Evolutionary conservation across 495 filamentous ascomycete species (phyloP), one percentile per base, ranked within the genome.

Genomic region (Lindgomyces ingoldianus): DNA sequence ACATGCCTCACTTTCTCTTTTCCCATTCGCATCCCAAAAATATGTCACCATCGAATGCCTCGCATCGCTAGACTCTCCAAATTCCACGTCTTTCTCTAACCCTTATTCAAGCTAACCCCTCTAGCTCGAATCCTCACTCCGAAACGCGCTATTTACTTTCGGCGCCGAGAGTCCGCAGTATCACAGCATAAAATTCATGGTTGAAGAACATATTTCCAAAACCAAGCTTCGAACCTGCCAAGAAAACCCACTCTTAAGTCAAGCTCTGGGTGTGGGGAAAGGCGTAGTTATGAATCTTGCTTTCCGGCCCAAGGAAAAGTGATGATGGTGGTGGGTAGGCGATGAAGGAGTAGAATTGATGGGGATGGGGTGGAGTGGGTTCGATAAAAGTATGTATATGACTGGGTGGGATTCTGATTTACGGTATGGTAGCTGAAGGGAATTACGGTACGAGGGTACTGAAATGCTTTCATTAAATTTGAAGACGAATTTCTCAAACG

Each of bases 81-180:
- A n/a, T n/a, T n/a, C n/a, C n/a, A n/a, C n/a, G n/a, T n/a, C n/a
- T n/a, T n/a, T n/a, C n/a, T n/a, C n/a, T n/a, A n/a, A n/a, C n/a
- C n/a, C n/a, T n/a, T n/a, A n/a, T n/a, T n/a, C n/a, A 12, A 53
- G 10, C 25, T 14, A 14, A 29, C 33, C 24, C 36, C 25, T 33
- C 11, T 29, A 69, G 66, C 61, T 69, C 33, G 46, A 69, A 61
- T 65, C 66, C 49, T 64, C 60, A 29, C 70, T 74, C 45, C 70
- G 67, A 60, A 74, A 70, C 57, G 62, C 72, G 9, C 46, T 52
- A 44, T 29, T 49, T 6, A 74, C 72, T 21, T 74, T 72, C 65
- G 72, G 72, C 24, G 19, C 54, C 24, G 3, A 47, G 0, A 74
- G 70, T 48, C 26, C 46, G 11, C 70, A 72, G 27, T 74, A 70